Percentiles rank a stretch among this genome's conserved stretches.
phyloP scores from a whole-genome alignment of 2,329 filamentous ascomycete species.

The Claviceps capensis region DNA sequence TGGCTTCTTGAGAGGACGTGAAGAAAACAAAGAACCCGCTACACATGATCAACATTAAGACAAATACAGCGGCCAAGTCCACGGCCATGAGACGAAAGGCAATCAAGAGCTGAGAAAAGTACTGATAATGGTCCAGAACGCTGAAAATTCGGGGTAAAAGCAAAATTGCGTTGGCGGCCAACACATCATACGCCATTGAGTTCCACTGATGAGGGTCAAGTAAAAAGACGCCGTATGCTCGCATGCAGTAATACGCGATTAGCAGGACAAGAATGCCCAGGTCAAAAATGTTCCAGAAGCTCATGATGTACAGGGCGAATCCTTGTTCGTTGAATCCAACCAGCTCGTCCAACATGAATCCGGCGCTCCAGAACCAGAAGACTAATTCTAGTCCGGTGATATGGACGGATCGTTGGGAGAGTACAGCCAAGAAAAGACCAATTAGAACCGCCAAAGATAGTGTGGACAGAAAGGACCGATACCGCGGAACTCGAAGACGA shows the following conservation, averaged over 20 bases:
- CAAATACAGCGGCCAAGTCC: constrained; percentile 71
- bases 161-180: constrained; percentile 80
- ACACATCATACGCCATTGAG: constrained; percentile 81
- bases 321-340: constrained; percentile 95
- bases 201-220: constrained; percentile 64
- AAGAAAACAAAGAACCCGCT: constrained; percentile 96
- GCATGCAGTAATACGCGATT: constrained; percentile 78
- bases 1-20: constrained; percentile 60
- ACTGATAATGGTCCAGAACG: constrained; percentile 85
- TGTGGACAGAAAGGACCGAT: constrained; percentile 81
- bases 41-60: constrained; percentile 75
- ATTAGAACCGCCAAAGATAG: constrained; percentile 76
- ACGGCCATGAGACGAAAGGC: constrained; percentile 90
- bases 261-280: constrained; percentile 77
- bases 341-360: constrained; percentile 92
- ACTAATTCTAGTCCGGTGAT: constrained; percentile 78
- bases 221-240: constrained; percentile 75
- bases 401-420: constrained; percentile 58
- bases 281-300: constrained; percentile 95
- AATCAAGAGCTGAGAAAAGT: constrained; percentile 89
- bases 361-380: constrained; percentile 97
- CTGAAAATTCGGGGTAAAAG: constrained; percentile 86
- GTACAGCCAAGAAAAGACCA: constrained; percentile 70
- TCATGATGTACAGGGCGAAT: constrained; percentile 92
- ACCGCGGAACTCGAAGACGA: constrained; percentile 76